A percentile compares a stretch with the other conserved stretches of the same genome.
Conservation (phyloP, 2,329 filamentous ascomycete species). For the Aspergillus sp. region DNA sequence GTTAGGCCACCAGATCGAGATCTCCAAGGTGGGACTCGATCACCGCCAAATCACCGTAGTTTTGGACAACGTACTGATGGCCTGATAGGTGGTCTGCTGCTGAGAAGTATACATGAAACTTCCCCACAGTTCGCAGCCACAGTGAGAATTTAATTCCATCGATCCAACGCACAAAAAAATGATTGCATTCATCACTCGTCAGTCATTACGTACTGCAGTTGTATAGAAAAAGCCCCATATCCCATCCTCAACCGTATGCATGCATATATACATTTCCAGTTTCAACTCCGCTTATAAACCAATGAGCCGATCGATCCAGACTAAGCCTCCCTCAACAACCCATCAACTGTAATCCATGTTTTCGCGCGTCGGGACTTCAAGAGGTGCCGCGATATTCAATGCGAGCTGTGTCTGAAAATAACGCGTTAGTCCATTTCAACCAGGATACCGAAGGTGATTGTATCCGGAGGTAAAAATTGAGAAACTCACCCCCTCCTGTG, state of each 20-base stretch:
- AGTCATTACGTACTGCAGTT: not conserved
- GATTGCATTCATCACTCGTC: not conserved
- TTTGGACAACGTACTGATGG: no score
- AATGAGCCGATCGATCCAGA: no score
- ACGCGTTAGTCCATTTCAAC: not conserved
- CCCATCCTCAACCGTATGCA: not conserved
- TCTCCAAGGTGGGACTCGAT: no score
- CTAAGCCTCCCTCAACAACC: conserved; percentile 2
- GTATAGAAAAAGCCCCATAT: not conserved
- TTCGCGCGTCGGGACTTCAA: not conserved
- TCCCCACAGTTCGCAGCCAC: no score
- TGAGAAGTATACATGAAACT: no score
- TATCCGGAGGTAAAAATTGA: no score
- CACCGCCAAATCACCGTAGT: no score
- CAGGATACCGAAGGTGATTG: no score
- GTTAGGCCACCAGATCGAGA: no score
- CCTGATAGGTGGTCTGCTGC: no score
- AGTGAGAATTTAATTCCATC: no score
- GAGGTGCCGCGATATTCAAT: not conserved
- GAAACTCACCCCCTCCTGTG: conserved; percentile 7
- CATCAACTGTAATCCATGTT: conserved; percentile 2
- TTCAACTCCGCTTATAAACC: no score
- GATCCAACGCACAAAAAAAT: not conserved
- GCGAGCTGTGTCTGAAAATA: not conserved
- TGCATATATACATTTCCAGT: not conserved